These are phyloP conservation scores for Candida suzukii DNA, from an alignment of 805 yeast species.

Conservation along the genomic window DNA sequence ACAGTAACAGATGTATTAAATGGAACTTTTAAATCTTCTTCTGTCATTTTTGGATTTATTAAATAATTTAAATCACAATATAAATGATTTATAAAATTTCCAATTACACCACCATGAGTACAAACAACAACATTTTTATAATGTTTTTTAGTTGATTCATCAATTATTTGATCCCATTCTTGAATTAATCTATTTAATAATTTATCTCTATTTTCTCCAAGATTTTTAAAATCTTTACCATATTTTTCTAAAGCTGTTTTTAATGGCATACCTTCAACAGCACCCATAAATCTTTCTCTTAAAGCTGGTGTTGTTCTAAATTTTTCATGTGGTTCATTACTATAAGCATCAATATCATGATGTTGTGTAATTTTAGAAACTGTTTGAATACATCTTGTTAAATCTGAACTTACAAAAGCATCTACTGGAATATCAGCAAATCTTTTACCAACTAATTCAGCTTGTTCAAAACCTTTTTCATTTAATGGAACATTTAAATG, in stretches of 20 bases:
- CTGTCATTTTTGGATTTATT: conserved; percentile 31
- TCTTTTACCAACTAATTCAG: conserved; percentile 42
- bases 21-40: conserved; percentile 47
- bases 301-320: conserved; percentile 33
- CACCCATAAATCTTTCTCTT: conserved; percentile 77
- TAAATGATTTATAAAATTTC: conserved; percentile 49
- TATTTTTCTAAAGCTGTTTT: conserved; percentile 53
- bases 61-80: conserved; percentile 30
- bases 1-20: conserved; percentile 71
- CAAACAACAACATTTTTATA: conserved; percentile 50
- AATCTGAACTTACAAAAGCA: conserved; percentile 43
- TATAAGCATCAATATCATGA: conserved; percentile 7
- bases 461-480: conserved; percentile 55
- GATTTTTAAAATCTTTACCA: conserved; percentile 52
- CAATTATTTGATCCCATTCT: conserved; percentile 38
- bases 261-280: conserved; percentile 67
- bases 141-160: conserved; percentile 26
- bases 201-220: conserved; percentile 52
- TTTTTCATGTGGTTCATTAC: conserved; percentile 7
- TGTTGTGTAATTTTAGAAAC: conserved; percentile 32
- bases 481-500: conserved; percentile 64
- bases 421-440: conserved; percentile 36
- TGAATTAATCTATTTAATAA: conserved; percentile 41
- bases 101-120: conserved; percentile 79
- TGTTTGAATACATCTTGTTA: conserved; percentile 57